These are phyloP conservation scores for Penicillium bovifimosum DNA, from an alignment of 495 filamentous ascomycete genomes.

Conservation along the genomic window DNA sequence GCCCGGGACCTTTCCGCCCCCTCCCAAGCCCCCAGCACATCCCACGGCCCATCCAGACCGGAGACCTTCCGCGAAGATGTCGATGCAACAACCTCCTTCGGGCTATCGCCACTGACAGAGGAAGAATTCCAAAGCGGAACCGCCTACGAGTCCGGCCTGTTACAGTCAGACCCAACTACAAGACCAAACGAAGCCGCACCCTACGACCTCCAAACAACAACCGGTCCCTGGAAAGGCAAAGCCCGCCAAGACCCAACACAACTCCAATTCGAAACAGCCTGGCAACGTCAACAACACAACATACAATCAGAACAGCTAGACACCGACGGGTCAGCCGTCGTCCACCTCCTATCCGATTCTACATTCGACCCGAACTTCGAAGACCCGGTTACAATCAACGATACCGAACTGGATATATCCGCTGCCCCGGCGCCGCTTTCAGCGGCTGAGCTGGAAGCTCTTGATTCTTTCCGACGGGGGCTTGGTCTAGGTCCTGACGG, in stretches of 20 bases:
- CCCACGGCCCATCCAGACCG: background rate
- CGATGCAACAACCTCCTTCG: conserved; percentile 14
- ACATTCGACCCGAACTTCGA: conserved; percentile 47
- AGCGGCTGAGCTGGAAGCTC: conserved; percentile 23
- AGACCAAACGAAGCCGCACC: background rate
- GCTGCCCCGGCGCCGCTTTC: conserved; percentile 21
- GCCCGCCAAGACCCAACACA: conserved; percentile 14
- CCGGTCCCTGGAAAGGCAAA: conserved; percentile 31
- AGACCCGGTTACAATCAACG: conserved; percentile 21
- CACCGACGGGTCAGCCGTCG: conserved; percentile 41
- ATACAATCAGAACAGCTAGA: background rate
- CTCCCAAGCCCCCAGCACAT: conserved; percentile 11
- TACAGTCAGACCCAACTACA: background rate
- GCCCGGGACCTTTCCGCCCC: conserved; percentile 4
- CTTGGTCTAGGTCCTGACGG: background rate
- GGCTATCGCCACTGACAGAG: conserved; percentile 22
- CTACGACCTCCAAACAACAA: conserved; percentile 3
- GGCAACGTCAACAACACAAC: conserved; percentile 9
- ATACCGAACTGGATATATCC: conserved; percentile 27
- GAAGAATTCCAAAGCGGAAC: conserved; percentile 29
- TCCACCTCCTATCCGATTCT: conserved; percentile 47
- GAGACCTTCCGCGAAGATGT: conserved; percentile 18
- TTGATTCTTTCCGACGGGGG: conserved; percentile 34
- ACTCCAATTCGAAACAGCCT: conserved; percentile 15
- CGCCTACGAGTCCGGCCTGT: background rate